phyloP scores from a whole-genome alignment of 306 rosid species.

The Rubus parviflorus region DNA sequence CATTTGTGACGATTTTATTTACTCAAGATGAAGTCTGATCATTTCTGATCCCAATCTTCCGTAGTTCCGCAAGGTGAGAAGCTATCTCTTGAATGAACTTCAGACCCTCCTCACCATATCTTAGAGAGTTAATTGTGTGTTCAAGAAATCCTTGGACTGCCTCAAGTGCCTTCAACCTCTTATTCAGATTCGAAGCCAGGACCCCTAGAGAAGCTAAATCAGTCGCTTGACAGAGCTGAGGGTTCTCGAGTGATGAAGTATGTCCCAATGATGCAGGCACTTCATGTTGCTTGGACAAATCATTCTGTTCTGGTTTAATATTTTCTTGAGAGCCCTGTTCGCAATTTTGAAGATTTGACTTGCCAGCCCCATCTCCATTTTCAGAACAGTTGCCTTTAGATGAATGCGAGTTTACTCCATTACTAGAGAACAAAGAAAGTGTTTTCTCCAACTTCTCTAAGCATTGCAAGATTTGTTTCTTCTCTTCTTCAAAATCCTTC shows the following conservation, averaged over 20 bases:
- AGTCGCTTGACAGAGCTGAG: slow-evolving; percentile 25
- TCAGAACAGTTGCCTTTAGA: slow-evolving; percentile 33
- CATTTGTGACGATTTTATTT: slow-evolving; percentile 32
- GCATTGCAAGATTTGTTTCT: slow-evolving; percentile 44
- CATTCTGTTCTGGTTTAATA: slow-evolving; percentile 23
- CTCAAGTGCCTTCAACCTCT: slow-evolving; percentile 69
- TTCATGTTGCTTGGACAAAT: slow-evolving; percentile 33
- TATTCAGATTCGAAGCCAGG: slow-evolving; percentile 40
- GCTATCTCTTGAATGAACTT: slow-evolving; percentile 70
- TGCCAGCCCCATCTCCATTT: slow-evolving; percentile 23
- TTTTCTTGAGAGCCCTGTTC: slow-evolving; percentile 30
- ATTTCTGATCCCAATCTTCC: slow-evolving; percentile 46
- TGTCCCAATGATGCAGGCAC: slow-evolving; percentile 30
- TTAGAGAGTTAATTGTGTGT: slow-evolving; percentile 50
- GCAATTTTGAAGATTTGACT: slow-evolving; percentile 4
- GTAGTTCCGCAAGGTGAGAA: slow-evolving; percentile 60
- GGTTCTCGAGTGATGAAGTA: slow-evolving; percentile 25
- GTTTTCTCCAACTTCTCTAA: slow-evolving; percentile 72
- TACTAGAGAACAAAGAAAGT: slow-evolving; percentile 45
- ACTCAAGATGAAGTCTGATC: slow-evolving; percentile 43
- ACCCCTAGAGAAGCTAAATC: slow-evolving; percentile 42
- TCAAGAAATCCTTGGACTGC: slow-evolving; percentile 62
- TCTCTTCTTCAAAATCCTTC: slow-evolving; percentile 61
- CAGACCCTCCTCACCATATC: slow-evolving; percentile 64
- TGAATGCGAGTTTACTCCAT: slow-evolving; percentile 21